Conservation (phyloP, 2,329 filamentous ascomycete genomes). For the Cercospora janseana region DNA sequence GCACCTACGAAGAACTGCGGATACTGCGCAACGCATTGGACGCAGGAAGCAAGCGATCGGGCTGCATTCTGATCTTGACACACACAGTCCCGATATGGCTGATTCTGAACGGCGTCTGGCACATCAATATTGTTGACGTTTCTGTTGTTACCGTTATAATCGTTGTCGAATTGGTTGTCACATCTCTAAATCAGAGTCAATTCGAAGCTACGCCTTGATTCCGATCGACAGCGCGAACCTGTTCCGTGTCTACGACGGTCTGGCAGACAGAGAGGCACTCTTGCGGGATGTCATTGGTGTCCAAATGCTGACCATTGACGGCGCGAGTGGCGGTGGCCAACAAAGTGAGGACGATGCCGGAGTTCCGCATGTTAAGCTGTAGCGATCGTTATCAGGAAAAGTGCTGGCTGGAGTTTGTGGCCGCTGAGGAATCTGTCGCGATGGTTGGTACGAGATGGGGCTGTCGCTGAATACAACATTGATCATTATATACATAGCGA, state of each 20-base stretch:
- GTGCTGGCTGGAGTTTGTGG: not conserved
- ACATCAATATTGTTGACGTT: constrained; percentile 2
- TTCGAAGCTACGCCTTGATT: not conserved
- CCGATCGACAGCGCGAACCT: not conserved
- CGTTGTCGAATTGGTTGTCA: constrained; percentile 17
- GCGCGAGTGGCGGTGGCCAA: constrained; percentile 18
- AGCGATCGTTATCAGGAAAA: constrained; percentile 9
- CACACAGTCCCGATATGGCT: constrained; percentile 18
- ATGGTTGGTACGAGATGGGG: not conserved
- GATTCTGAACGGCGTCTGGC: not conserved
- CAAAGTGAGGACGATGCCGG: constrained; percentile 11
- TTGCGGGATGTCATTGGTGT: constrained; percentile 15
- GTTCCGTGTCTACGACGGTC: constrained; percentile 14
- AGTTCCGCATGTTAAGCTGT: constrained; percentile 18
- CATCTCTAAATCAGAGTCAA: constrained; percentile 12
- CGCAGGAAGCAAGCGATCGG: constrained; percentile 14
- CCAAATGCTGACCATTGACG: constrained; percentile 17
- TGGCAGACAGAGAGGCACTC: constrained; percentile 17
- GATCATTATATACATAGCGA: not conserved
- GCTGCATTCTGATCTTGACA: constrained; percentile 13
- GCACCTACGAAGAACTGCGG: constrained; percentile 14
- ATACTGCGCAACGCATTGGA: constrained; percentile 14
- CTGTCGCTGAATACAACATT: too few species aligned
- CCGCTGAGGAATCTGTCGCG: not conserved
- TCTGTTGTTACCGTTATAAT: constrained; percentile 11